These are phyloP conservation scores for Aspergillus sclerotialis DNA, from an alignment of 2,329 filamentous ascomycete species.

Conservation along the genomic window DNA sequence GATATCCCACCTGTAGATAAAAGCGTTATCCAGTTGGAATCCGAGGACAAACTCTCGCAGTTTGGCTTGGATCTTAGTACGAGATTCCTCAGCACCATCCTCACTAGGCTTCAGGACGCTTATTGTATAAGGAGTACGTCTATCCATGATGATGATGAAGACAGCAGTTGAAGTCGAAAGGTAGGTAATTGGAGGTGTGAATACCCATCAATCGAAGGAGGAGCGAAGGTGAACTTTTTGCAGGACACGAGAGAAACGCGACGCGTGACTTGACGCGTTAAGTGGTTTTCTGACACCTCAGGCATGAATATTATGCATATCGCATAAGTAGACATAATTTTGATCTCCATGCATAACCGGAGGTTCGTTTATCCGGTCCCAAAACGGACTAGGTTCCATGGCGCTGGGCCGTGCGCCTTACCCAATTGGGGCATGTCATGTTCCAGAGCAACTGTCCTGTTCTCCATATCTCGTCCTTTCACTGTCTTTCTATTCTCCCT, in stretches of 20 bases:
- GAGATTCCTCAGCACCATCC: slow-evolving; percentile 60
- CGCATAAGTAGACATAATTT: slow-evolving; percentile 10
- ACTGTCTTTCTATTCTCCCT: no score
- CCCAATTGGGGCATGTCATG: slow-evolving; percentile 22
- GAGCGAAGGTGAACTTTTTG: slow-evolving; percentile 11
- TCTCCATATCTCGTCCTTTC: no score
- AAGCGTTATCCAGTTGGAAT: slow-evolving; percentile 88
- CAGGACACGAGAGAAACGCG: slow-evolving; percentile 23
- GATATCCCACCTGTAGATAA: slow-evolving; percentile 72
- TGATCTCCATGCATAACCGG: slow-evolving; percentile 4
- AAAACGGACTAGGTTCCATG: slow-evolving; percentile 7
- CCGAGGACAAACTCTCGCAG: slow-evolving; percentile 88
- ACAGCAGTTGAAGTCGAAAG: slow-evolving; percentile 11
- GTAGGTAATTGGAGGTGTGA: slow-evolving; percentile 9
- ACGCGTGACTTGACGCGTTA: slow-evolving; percentile 34
- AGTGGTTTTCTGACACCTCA: slow-evolving; percentile 31
- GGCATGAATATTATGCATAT: slow-evolving; percentile 3
- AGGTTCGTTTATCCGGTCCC: background rate
- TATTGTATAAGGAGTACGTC: slow-evolving; percentile 76
- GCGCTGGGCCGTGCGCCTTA: slow-evolving; percentile 14
- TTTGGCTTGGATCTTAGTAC: slow-evolving; percentile 66
- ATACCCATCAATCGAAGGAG: no score
- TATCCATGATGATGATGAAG: slow-evolving; percentile 59
- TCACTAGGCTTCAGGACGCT: slow-evolving; percentile 68
- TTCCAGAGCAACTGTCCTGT: slow-evolving; percentile 11